phyloP scores from a whole-genome alignment of 1,139 yeast genomes.

The Hyphopichia pseudoburtonii region DNA sequence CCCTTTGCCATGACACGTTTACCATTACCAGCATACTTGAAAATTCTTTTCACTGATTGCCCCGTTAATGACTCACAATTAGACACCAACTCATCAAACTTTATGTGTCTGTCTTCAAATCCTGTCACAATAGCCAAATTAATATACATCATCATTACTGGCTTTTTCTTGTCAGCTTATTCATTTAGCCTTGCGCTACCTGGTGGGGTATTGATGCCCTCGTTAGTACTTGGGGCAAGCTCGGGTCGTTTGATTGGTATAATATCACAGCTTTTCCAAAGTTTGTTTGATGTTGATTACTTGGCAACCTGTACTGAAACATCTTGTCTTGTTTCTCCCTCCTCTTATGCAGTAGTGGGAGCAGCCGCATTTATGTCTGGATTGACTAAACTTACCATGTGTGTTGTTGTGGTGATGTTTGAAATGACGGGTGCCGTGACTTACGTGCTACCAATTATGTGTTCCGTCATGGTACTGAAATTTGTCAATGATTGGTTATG shows the following conservation, averaged over 20 bases:
- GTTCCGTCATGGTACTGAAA: slow-evolving; percentile 54
- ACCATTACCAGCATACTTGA: slow-evolving; percentile 56
- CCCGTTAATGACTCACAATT: slow-evolving; percentile 18
- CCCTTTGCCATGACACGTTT: slow-evolving; percentile 55
- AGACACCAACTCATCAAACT: slow-evolving; percentile 25
- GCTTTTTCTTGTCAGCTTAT: slow-evolving; percentile 58
- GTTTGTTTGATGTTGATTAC: slow-evolving; percentile 35
- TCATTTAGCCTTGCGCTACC: slow-evolving; percentile 69
- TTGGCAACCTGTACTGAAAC: slow-evolving; percentile 51
- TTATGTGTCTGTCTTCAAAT: slow-evolving; percentile 36
- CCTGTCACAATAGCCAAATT: slow-evolving; percentile 35
- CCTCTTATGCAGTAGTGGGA: slow-evolving; percentile 62
- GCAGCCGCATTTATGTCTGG: slow-evolving; percentile 61
- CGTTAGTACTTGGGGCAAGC: slow-evolving; percentile 68
- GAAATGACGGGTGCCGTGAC: slow-evolving; percentile 62
- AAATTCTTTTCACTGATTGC: slow-evolving; percentile 67
- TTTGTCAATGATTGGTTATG: slow-evolving; percentile 49
- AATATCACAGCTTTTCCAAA: slow-evolving; percentile 51
- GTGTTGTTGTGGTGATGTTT: slow-evolving; percentile 56
- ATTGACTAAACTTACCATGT: slow-evolving; percentile 54
- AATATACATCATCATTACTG: slow-evolving; percentile 48
- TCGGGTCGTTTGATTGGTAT: slow-evolving; percentile 70
- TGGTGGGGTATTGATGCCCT: slow-evolving; percentile 75
- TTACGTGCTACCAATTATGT: slow-evolving; percentile 60
- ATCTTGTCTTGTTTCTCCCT: slow-evolving; percentile 56